Evolutionary conservation across 164 flowering plant species (phyloP).

Genomic region (Houttuynia cordata): DNA sequence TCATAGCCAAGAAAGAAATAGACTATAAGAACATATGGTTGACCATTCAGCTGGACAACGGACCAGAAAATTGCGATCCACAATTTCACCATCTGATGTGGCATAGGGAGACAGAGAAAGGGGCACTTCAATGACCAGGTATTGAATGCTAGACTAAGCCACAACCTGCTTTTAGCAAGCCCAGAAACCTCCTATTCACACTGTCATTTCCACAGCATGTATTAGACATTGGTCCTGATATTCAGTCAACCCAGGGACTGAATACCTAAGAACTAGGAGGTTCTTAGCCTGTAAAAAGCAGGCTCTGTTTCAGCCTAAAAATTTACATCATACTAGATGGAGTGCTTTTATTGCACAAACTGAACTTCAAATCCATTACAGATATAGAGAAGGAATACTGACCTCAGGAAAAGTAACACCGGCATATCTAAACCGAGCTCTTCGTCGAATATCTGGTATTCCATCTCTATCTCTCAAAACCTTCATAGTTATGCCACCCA

Average conservation of each 20-base stretch:
- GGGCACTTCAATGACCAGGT: not conserved
- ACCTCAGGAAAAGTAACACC: conserved; percentile 74
- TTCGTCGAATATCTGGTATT: conserved; percentile 82
- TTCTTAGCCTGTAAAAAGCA: not conserved
- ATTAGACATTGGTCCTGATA: not conserved
- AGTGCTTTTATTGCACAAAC: not conserved
- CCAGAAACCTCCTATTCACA: not conserved
- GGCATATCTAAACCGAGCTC: conserved; percentile 81
- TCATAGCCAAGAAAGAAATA: too few species aligned
- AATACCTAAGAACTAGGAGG: too few species aligned
- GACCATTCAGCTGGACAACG: too few species aligned
- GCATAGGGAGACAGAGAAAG: not conserved
- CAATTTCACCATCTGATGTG: not conserved
- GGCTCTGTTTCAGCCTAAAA: not conserved
- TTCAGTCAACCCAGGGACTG: not conserved
- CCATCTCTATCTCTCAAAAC: conserved; percentile 78
- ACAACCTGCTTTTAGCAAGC: not conserved
- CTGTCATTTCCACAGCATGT: not conserved
- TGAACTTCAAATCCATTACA: not conserved
- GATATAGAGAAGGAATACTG: conserved; percentile 8
- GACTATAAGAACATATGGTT: too few species aligned
- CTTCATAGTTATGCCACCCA: conserved; percentile 23
- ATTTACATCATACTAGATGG: not conserved
- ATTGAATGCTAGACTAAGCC: not conserved
- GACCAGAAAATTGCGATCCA: too few species aligned